Evolutionary conservation across 2,329 filamentous ascomycete species (phyloP).

Genomic region (Fusarium liriodendri): DNA sequence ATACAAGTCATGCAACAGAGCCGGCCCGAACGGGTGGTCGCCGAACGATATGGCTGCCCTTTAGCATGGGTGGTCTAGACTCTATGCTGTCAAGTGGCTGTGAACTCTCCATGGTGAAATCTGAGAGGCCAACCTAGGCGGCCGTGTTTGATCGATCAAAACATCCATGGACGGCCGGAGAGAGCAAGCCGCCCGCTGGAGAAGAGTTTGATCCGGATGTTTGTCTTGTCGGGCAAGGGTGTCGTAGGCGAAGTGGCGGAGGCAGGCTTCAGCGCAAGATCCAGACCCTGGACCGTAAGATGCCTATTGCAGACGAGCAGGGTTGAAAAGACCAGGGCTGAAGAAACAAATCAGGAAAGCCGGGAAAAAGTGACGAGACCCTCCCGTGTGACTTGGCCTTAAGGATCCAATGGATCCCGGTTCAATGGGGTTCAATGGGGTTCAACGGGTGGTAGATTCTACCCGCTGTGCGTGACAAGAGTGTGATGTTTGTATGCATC

Average conservation of each 20-base stretch:
- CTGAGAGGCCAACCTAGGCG: constrained; percentile 9
- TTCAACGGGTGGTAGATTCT: constrained; percentile 1
- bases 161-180: not conserved
- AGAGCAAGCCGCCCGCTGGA: not conserved
- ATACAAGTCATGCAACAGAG: constrained; percentile 40
- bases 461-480: not conserved
- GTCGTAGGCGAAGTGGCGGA: not conserved
- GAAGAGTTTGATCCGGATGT: not conserved
- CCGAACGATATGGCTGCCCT: constrained; percentile 23
- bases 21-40: constrained; percentile 24
- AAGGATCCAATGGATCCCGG: not conserved
- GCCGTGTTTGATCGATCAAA: constrained; percentile 35
- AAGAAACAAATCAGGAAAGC: not conserved
- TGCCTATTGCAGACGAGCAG: not conserved
- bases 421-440: not conserved
- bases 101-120: constrained; percentile 6
- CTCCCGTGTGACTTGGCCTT: not conserved
- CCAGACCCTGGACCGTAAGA: not conserved
- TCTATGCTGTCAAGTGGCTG: not conserved
- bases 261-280: not conserved
- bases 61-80: constrained; percentile 3
- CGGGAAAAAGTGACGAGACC: not conserved
- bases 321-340: not conserved
- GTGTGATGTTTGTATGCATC: not conserved
- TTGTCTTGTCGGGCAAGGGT: not conserved